Conservation (phyloP, 1,284 basidiomycete species). For the Sporisorium scitamineum region DNA sequence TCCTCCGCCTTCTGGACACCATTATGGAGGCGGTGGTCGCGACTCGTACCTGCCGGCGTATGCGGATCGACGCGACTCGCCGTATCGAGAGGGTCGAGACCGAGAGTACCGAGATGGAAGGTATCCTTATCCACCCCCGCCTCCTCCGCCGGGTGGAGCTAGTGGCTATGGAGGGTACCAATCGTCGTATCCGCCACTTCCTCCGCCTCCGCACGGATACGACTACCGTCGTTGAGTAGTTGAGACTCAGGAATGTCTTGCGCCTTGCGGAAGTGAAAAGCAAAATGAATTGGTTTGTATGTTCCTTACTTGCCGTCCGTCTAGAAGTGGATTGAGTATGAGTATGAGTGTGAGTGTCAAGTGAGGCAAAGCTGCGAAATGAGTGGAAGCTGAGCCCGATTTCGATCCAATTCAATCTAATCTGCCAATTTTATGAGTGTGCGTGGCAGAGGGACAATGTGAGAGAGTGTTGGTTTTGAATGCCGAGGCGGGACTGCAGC, state of each 20-base stretch:
- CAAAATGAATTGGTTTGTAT: background rate
- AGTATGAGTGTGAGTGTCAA: background rate
- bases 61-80: constrained; percentile 37
- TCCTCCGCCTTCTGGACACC: constrained; percentile 19
- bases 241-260: too few species aligned
- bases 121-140: constrained; percentile 42
- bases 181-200: constrained; percentile 20
- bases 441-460: too few species aligned
- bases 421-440: background rate
- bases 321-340: background rate
- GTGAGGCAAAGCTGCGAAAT: background rate
- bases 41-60: constrained; percentile 34
- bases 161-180: constrained; percentile 35
- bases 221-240: constrained; percentile 42
- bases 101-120: constrained; percentile 41
- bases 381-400: background rate
- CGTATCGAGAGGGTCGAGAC: constrained; percentile 46
- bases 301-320: background rate
- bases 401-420: background rate
- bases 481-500: background rate
- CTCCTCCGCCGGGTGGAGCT: constrained; percentile 28
- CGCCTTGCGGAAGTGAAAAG: background rate
- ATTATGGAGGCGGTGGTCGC: constrained; percentile 20
- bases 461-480: too few species aligned
- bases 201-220: constrained; percentile 33